These are phyloP conservation scores for Blepharisma stoltei DNA, from an alignment of 73 alveolate species.

Conservation along the genomic window DNA sequence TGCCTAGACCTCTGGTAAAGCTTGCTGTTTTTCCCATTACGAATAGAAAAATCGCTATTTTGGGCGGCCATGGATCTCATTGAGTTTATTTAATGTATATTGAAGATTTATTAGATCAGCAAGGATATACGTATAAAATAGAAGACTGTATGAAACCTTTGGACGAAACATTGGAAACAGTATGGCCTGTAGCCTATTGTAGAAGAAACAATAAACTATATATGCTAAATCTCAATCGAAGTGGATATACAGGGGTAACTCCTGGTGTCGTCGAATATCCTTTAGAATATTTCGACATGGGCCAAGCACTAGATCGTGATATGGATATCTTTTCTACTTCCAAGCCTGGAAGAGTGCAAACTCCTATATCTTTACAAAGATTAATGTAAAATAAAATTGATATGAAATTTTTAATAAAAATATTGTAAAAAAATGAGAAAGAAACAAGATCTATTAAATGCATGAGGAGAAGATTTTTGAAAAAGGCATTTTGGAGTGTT, in stretches of 20 bases:
- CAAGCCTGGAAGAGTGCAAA: no score
- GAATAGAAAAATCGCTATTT: neutral
- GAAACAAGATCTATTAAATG: neutral
- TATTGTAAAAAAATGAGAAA: no score
- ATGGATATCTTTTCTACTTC: no score
- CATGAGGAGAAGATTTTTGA: neutral
- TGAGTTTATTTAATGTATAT: neutral
- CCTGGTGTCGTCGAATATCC: constrained; percentile 31
- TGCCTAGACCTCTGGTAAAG: constrained; percentile 2
- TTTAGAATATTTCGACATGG: constrained; percentile 1
- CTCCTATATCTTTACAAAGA: no score
- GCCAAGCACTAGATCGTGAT: no score
- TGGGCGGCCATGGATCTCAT: constrained; percentile 4
- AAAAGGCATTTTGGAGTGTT: neutral
- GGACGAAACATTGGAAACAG: neutral
- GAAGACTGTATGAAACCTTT: constrained; percentile 11
- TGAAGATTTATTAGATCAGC: neutral
- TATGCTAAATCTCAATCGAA: neutral
- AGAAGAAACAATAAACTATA: neutral
- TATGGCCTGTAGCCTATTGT: constrained; percentile 12
- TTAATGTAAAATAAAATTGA: no score
- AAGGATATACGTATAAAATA: neutral
- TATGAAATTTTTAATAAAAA: no score
- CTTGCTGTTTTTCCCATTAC: constrained; percentile 11
- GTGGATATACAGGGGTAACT: constrained; percentile 2